Percentiles rank a stretch among this genome's conserved stretches.
Evolutionary conservation across 2,329 filamentous ascomycete genomes (phyloP).

Genomic region (Epicoccum sorghinum): DNA sequence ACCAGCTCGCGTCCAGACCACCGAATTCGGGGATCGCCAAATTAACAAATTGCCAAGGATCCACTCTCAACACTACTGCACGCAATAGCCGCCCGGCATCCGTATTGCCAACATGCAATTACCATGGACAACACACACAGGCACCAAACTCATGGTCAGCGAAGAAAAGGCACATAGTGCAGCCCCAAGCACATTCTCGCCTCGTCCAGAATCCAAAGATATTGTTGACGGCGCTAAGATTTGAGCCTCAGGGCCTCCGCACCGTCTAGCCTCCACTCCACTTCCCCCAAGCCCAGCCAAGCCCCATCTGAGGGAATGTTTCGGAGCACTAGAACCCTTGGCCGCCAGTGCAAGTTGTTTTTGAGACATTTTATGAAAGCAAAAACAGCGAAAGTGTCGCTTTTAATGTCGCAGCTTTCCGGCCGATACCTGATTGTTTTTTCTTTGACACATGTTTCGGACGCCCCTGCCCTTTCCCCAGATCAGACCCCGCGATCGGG

Average conservation of each 20-base stretch:
- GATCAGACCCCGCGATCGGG: neutral
- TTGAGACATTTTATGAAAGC: conserved; percentile 2
- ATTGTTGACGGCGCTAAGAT: too few species aligned
- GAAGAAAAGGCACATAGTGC: neutral
- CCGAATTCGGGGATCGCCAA: neutral
- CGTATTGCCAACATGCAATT: conserved; percentile 2
- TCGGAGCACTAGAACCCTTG: conserved; percentile 9
- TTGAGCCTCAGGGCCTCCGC: neutral
- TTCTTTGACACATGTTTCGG: neutral
- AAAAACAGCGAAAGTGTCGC: too few species aligned
- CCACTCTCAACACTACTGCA: conserved; percentile 16
- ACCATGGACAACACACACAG: neutral
- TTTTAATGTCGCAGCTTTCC: neutral
- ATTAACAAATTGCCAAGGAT: conserved; percentile 7
- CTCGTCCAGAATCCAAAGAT: too few species aligned
- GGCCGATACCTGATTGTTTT: neutral
- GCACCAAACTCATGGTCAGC: neutral
- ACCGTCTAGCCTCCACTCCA: neutral
- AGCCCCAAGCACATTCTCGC: too few species aligned
- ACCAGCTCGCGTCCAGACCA: conserved; percentile 2
- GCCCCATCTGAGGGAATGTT: conserved; percentile 4
- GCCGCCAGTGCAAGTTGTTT: neutral
- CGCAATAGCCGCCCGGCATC: conserved; percentile 2
- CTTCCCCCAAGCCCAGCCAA: neutral
- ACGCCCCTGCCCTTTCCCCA: neutral